A percentile compares a stretch with the other conserved stretches of the same genome.
Evolutionary conservation across 352 stramenopile genomes (phyloP).

Genomic region (Globisporangium barbulae): DNA sequence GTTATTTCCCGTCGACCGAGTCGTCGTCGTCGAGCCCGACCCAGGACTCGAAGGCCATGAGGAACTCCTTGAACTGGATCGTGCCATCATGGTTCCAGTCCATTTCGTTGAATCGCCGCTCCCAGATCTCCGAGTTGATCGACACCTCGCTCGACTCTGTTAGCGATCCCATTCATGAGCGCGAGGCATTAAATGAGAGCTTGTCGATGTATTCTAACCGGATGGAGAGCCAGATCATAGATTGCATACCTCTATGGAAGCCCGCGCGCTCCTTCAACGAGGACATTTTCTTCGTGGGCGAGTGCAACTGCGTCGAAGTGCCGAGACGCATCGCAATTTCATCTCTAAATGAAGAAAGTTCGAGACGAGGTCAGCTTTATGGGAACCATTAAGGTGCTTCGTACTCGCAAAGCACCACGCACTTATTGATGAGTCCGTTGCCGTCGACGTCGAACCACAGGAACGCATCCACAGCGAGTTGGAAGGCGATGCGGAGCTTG

Average conservation of each 20-base stretch:
- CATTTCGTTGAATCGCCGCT: slow-evolving; percentile 85
- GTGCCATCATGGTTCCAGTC: slow-evolving; percentile 84
- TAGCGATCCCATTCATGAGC: neutral
- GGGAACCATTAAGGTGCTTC: neutral
- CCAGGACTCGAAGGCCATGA: slow-evolving; percentile 87
- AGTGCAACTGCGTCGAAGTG: slow-evolving; percentile 65
- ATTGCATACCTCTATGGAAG: slow-evolving; percentile 11
- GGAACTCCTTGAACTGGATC: slow-evolving; percentile 89
- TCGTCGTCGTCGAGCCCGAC: slow-evolving; percentile 79
- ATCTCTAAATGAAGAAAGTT: slow-evolving; percentile 11
- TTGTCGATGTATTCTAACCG: neutral
- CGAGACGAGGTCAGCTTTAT: neutral
- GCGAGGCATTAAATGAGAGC: neutral
- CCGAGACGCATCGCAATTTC: slow-evolving; percentile 64
- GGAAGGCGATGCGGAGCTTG: slow-evolving; percentile 75
- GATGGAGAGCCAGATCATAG: neutral
- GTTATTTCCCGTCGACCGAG: slow-evolving; percentile 12
- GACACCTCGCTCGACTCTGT: slow-evolving; percentile 33
- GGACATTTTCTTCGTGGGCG: slow-evolving; percentile 78
- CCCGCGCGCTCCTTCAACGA: slow-evolving; percentile 17
- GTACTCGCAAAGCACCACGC: neutral
- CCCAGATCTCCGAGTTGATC: slow-evolving; percentile 72
- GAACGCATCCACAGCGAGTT: slow-evolving; percentile 81
- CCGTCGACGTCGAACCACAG: slow-evolving; percentile 84
- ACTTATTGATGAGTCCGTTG: slow-evolving; percentile 74